Evolutionary conservation across 176 grass and related monocot genomes (phyloP).

Genomic region (Musa acuminata): DNA sequence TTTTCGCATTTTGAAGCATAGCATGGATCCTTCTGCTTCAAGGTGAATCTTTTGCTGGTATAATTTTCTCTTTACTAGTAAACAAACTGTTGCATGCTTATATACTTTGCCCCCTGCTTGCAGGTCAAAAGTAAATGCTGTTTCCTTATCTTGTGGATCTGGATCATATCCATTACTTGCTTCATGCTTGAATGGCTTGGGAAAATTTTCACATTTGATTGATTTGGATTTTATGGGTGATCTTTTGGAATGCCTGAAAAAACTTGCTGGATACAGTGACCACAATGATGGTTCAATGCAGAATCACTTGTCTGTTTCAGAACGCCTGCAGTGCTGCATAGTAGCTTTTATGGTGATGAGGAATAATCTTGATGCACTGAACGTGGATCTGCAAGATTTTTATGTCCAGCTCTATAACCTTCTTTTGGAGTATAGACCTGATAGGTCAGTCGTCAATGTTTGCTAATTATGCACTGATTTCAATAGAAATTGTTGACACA

Average conservation of each 20-base stretch:
- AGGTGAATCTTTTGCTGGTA: constrained; percentile 35
- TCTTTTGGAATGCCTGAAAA: constrained; percentile 72
- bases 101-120: not conserved
- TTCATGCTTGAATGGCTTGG: constrained; percentile 75
- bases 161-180: constrained; percentile 52
- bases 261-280: constrained; percentile 65
- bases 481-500: not conserved
- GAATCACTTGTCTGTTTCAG: constrained; percentile 56
- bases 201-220: constrained; percentile 93
- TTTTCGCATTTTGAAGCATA: constrained; percentile 87
- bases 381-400: constrained; percentile 85
- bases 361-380: constrained; percentile 81
- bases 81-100: not conserved
- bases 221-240: constrained; percentile 94
- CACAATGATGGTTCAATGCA: constrained; percentile 20
- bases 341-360: constrained; percentile 88
- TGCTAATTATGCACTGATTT: not conserved
- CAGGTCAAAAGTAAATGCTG: constrained; percentile 33
- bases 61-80: not conserved
- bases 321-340: constrained; percentile 82
- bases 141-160: constrained; percentile 16
- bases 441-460: constrained; percentile 35
- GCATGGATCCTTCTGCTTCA: constrained; percentile 38
- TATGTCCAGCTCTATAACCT: constrained; percentile 89
- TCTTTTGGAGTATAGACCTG: constrained; percentile 77